These are phyloP conservation scores for Neocatenulostroma microsporum DNA, from an alignment of 2,329 filamentous ascomycete species.

Conservation along the genomic window DNA sequence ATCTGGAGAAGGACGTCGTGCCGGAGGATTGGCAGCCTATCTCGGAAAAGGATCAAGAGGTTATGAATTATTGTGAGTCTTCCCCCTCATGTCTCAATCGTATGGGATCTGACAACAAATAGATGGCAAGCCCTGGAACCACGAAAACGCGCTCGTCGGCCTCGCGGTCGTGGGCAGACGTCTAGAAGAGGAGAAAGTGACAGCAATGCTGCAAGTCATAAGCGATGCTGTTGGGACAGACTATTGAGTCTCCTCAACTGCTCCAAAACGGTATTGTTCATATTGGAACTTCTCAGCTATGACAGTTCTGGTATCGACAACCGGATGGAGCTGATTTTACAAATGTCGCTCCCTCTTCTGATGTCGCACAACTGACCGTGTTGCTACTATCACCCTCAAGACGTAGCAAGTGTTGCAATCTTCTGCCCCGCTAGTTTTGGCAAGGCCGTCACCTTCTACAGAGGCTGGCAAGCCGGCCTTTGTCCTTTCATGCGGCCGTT, in stretches of 20 bases:
- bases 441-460: too few relatives aligned
- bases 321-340: too few relatives aligned
- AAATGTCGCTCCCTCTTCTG: too few relatives aligned
- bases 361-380: too few relatives aligned
- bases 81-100: neutral
- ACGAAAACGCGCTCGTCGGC: conserved; percentile 41
- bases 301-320: too few relatives aligned
- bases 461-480: too few relatives aligned
- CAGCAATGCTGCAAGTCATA: conserved; percentile 13
- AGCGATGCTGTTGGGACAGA: neutral
- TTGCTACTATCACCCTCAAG: too few relatives aligned
- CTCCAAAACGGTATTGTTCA: too few relatives aligned
- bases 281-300: too few relatives aligned
- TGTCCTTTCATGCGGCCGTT: too few relatives aligned
- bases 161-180: conserved; percentile 47
- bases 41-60: conserved; percentile 10
- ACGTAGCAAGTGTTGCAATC: too few relatives aligned
- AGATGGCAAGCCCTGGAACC: conserved; percentile 31
- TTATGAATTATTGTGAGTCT: conserved; percentile 8
- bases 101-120: neutral
- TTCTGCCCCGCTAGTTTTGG: too few relatives aligned
- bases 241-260: neutral
- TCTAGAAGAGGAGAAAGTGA: conserved; percentile 47
- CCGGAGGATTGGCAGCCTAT: conserved; percentile 5
- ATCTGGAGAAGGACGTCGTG: conserved; percentile 10